phyloP scores from a whole-genome alignment of 345 rosid species.

The Heritiera littoralis region DNA sequence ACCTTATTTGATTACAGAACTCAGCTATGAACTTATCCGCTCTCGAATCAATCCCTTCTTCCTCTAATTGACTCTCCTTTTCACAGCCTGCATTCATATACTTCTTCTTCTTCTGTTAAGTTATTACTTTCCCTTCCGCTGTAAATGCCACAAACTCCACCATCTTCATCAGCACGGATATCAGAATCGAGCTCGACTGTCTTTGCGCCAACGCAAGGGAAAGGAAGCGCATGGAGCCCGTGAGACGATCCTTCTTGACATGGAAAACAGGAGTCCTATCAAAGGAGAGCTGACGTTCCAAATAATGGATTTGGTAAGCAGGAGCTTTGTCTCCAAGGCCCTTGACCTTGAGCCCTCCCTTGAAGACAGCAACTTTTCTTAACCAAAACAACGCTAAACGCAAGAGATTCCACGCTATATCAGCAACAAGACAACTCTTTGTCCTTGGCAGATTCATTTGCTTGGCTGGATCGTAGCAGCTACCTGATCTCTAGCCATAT shows the following conservation, averaged over 20 bases:
- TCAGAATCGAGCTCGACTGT: not conserved
- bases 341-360: not conserved
- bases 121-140: not conserved
- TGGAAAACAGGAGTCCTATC: conserved; percentile 5
- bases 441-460: not conserved
- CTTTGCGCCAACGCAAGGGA: not conserved
- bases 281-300: conserved; percentile 11
- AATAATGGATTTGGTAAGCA: not conserved
- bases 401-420: not conserved
- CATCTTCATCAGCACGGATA: not conserved
- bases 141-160: not conserved
- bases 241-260: not conserved
- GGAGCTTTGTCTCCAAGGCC: not conserved
- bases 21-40: conserved; percentile 11
- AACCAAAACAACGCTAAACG: not conserved
- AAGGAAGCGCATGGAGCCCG: not conserved
- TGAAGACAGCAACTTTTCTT: not conserved
- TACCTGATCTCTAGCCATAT: not conserved
- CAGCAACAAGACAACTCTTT: not conserved
- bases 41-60: conserved; percentile 18
- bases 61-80: conserved; percentile 1
- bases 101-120: not conserved
- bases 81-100: not conserved
- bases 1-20: conserved; percentile 4
- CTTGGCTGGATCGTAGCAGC: no score